Conservation (phyloP, 192 early-diverging fungal species). For the Coemansia sp. region DNA sequence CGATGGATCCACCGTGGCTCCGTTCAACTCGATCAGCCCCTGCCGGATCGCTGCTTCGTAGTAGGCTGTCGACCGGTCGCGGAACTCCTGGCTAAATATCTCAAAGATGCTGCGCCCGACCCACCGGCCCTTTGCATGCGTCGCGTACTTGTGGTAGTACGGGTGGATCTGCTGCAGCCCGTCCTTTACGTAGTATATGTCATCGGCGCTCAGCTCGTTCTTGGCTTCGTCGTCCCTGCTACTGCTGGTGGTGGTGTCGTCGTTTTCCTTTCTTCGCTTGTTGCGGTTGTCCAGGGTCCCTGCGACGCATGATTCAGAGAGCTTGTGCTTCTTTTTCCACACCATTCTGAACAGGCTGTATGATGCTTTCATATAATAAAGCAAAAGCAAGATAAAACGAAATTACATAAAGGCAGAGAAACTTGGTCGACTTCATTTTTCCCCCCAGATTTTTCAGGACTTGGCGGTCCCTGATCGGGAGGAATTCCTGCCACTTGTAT, state of each 20-base stretch:
- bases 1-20: constrained; percentile 60
- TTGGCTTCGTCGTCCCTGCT: neutral
- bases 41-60: constrained; percentile 79
- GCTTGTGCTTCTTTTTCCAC: constrained; percentile 23
- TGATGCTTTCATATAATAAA: neutral
- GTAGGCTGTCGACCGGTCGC: constrained; percentile 77
- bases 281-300: constrained; percentile 13
- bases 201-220: neutral
- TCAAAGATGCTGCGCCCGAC: constrained; percentile 72
- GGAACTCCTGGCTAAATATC: constrained; percentile 86
- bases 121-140: constrained; percentile 93
- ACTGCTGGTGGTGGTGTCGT: neutral
- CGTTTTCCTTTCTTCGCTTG: constrained; percentile 8
- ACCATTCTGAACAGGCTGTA: neutral
- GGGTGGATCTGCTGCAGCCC: constrained; percentile 66
- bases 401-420: neutral
- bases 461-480: too few species aligned
- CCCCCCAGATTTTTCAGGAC: too few species aligned
- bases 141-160: constrained; percentile 79
- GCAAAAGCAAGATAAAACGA: neutral
- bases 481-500: neutral
- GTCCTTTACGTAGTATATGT: constrained; percentile 34
- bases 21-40: constrained; percentile 87
- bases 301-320: constrained; percentile 22
- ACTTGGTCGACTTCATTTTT: too few species aligned